Conservation (phyloP, 352 stramenopile species). For the Phytophthora sp. region DNA sequence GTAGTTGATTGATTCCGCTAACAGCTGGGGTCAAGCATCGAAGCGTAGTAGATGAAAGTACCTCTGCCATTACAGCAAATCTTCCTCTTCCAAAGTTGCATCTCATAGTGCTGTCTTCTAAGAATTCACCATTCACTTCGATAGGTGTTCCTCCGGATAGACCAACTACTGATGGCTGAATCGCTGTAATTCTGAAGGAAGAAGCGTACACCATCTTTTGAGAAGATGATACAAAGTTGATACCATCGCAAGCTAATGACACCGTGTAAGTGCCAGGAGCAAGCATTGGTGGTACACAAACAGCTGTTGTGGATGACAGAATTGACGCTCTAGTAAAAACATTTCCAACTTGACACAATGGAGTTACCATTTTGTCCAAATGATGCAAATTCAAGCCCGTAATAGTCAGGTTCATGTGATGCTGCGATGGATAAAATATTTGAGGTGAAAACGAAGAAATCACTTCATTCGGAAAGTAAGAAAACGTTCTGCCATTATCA, state of each 20-base stretch:
- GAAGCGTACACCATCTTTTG: constrained; percentile 15
- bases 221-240: constrained; percentile 36
- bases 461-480: constrained; percentile 36
- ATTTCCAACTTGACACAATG: constrained; percentile 36
- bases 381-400: constrained; percentile 37
- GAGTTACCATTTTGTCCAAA: not conserved
- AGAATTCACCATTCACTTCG: constrained; percentile 36
- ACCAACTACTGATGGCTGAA: constrained; percentile 25
- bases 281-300: constrained; percentile 21
- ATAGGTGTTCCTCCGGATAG: constrained; percentile 24
- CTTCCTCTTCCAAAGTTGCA: constrained; percentile 36
- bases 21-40: constrained; percentile 27
- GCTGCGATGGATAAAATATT: not conserved
- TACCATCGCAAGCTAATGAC: constrained; percentile 43
- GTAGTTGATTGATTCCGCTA: constrained; percentile 3
- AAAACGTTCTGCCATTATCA: constrained; percentile 2
- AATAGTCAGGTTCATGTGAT: constrained; percentile 18
- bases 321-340: constrained; percentile 22
- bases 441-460: constrained; percentile 31
- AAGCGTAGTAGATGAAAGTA: constrained; percentile 18
- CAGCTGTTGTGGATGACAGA: constrained; percentile 26
- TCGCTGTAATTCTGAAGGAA: constrained; percentile 25
- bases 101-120: not conserved
- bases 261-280: constrained; percentile 26
- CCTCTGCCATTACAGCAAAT: constrained; percentile 14